Base-by-base conservation (phyloP, 768 basidiomycete species). In the Suillus occidentalis region DNA sequence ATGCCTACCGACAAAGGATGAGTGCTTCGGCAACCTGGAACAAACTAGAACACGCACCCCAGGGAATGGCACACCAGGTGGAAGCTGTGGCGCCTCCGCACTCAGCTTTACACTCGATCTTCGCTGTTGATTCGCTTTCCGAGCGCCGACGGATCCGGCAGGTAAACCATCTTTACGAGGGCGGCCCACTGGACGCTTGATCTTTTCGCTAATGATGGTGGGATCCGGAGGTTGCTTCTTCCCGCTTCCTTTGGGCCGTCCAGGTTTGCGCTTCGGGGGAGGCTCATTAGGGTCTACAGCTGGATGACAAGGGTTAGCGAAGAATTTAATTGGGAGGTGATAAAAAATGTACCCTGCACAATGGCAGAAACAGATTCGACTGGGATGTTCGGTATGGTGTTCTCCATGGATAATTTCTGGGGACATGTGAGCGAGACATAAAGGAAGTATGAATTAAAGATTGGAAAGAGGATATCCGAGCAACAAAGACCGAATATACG, bases 101-200 rank as follows among this genome's bases (percentile, higher is more conserved):
- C 62, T 67, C 16, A 42, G 50, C 67, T 76, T 66, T 74, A 77
- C 60, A 71, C 80, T 34, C 72, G 76, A 73, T 66, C 83, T 82
- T 58, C 80, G 72, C 16, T 80, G 77, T 31, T 84, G 79, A 45
- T 79, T 66, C 6, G 81, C 72, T n/a, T 84, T 73, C 25, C 80
- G 75, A 39, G 82, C 76, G 16, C 75, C 81, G 7, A 89, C 85
- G 12, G 89, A 89, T 14, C 91, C 91, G 37, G 91, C 88, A 47
- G 91, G 91, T 43, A 91, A 83, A 0, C 92, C 92, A 69, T 93
- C 91, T 75, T 93, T 92, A 69, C 92, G 78, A 3, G 92, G 92
- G 16, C 92, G 82, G 1, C 92, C 92, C 2, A 93, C 91, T 18
- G 92, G 92, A 53, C 92, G 81, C 74, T 91, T 92, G 61, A 86